These are phyloP conservation scores for Cryptococcus sp. DNA, from an alignment of 1,284 basidiomycete species.

Conservation along the genomic window DNA sequence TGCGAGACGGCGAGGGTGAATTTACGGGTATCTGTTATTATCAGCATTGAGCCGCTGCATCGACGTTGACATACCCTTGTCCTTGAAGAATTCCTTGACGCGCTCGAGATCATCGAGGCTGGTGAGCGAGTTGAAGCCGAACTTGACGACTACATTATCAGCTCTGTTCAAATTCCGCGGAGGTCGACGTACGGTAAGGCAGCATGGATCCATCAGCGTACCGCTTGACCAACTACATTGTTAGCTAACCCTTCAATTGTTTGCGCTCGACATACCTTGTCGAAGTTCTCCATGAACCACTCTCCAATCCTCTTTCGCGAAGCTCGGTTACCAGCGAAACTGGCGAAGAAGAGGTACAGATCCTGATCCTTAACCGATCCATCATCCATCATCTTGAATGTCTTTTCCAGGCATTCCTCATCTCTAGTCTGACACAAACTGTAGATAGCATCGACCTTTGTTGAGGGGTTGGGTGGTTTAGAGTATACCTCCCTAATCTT, in stretches of 20 bases:
- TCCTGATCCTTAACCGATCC: constrained; percentile 62
- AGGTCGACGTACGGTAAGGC: constrained; percentile 33
- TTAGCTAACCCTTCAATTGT: constrained; percentile 1
- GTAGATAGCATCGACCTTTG: constrained; percentile 64
- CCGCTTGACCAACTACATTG: constrained; percentile 60
- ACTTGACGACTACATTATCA: constrained; percentile 47
- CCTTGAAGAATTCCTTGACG: constrained; percentile 64
- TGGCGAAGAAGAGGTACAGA: constrained; percentile 52
- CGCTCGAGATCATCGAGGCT: constrained; percentile 64
- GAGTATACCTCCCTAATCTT: constrained; percentile 66
- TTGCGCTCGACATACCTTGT: constrained; percentile 53
- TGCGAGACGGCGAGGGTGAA: constrained; percentile 53
- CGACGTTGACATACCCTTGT: constrained; percentile 34
- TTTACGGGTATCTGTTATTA: constrained; percentile 40
- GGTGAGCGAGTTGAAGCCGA: constrained; percentile 60
- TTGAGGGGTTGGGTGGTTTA: constrained; percentile 68
- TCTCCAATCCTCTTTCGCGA: constrained; percentile 38
- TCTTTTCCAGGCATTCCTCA: constrained; percentile 54
- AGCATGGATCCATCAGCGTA: constrained; percentile 64
- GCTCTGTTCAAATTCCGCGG: constrained; percentile 13
- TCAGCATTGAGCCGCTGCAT: background rate
- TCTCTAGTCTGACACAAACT: constrained; percentile 37
- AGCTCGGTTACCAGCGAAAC: constrained; percentile 33
- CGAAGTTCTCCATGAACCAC: constrained; percentile 61
- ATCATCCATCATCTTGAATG: constrained; percentile 56